These are phyloP conservation scores for Penicillium parvum DNA, from an alignment of 495 filamentous ascomycete genomes.

Conservation along the genomic window DNA sequence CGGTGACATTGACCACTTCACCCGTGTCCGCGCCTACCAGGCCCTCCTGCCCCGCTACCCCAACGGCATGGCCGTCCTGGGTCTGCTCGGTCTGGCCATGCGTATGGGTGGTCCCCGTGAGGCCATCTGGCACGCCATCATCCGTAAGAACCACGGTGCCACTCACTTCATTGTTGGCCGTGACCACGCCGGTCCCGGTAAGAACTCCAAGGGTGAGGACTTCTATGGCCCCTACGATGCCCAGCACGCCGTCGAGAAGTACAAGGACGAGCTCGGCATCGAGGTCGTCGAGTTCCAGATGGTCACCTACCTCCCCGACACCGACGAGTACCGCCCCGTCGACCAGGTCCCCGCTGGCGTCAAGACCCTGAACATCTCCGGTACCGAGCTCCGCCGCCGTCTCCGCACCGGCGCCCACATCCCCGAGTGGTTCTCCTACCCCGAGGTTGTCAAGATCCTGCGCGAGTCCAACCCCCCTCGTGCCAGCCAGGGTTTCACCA, in stretches of 20 bases:
- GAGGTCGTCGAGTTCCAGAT: slow-evolving; percentile 99
- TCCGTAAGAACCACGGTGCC: slow-evolving; percentile 98
- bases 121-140: slow-evolving; percentile 99
- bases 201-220: slow-evolving; percentile 92
- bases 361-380: slow-evolving; percentile 94
- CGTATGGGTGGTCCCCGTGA: slow-evolving; percentile 98
- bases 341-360: slow-evolving; percentile 80
- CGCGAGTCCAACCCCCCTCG: slow-evolving; percentile 91
- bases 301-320: slow-evolving; percentile 97
- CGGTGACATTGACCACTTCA: slow-evolving; percentile 99
- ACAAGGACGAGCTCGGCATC: slow-evolving; percentile 91
- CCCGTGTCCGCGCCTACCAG: slow-evolving; percentile 96
- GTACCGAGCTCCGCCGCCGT: slow-evolving; percentile 87
- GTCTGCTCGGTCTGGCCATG: slow-evolving; percentile 94
- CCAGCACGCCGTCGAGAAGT: slow-evolving; percentile 96
- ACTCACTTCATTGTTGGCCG: slow-evolving; percentile 99
- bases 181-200: slow-evolving; percentile 95
- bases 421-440: slow-evolving; percentile 99
- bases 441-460: slow-evolving; percentile 94
- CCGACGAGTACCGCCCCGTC: slow-evolving; percentile 90
- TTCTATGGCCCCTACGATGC: slow-evolving; percentile 99
- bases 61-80: slow-evolving; percentile 98
- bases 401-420: slow-evolving; percentile 88
- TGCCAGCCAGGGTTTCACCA: slow-evolving; percentile 87
- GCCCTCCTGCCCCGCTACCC: slow-evolving; percentile 95